Percentiles rank a stretch among this genome's conserved stretches.
phyloP scores from a whole-genome alignment of 2,329 filamentous ascomycete genomes.

The Passalora sequoiae region DNA sequence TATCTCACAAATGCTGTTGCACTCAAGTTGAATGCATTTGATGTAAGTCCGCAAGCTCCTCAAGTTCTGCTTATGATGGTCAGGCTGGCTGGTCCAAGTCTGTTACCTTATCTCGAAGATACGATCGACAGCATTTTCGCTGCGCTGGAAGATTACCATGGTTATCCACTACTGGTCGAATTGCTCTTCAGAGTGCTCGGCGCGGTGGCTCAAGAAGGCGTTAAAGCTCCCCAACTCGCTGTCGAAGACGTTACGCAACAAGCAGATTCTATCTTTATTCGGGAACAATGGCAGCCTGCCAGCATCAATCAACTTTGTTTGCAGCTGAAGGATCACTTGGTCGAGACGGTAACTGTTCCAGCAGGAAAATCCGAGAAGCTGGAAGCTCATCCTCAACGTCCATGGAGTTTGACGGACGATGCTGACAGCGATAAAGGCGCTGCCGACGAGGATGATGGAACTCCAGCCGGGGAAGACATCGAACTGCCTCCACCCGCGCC shows the following conservation, averaged over 20 bases:
- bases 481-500: slow-evolving; percentile 57
- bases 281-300: slow-evolving; percentile 21
- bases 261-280: neutral
- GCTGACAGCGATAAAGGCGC: slow-evolving; percentile 34
- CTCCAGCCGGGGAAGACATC: slow-evolving; percentile 23
- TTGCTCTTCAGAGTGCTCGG: slow-evolving; percentile 76
- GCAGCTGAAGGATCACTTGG: slow-evolving; percentile 14
- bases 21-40: slow-evolving; percentile 81
- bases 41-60: slow-evolving; percentile 84
- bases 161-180: slow-evolving; percentile 81
- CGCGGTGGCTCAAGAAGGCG: slow-evolving; percentile 77
- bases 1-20: slow-evolving; percentile 94
- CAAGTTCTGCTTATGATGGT: slow-evolving; percentile 95
- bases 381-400: slow-evolving; percentile 23
- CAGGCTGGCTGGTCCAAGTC: slow-evolving; percentile 68
- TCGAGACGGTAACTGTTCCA: slow-evolving; percentile 16
- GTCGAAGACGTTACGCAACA: slow-evolving; percentile 32
- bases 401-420: slow-evolving; percentile 26
- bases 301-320: slow-evolving; percentile 44
- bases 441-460: slow-evolving; percentile 20
- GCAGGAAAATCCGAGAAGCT: slow-evolving; percentile 32
- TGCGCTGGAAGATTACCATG: slow-evolving; percentile 90
- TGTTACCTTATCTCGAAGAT: slow-evolving; percentile 88
- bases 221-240: slow-evolving; percentile 51
- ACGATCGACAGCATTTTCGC: slow-evolving; percentile 86